Conservation (phyloP, 1,139 yeast species). For the Scheffersomyces segobiensis region DNA sequence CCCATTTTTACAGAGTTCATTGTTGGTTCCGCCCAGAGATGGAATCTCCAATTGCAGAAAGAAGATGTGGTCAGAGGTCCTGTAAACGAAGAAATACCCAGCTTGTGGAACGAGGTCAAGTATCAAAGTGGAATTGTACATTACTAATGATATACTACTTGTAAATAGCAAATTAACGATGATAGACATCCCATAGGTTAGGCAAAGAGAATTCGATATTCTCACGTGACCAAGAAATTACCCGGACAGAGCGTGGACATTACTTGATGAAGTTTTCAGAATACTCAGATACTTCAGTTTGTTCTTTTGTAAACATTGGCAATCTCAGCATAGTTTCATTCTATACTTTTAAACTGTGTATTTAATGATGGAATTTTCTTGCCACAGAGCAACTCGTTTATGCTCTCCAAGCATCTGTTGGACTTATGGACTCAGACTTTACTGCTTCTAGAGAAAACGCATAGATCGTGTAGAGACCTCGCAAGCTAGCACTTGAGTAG, state of each 20-base stretch:
- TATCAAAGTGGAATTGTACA: conserved; percentile 16
- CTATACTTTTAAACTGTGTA: conserved; percentile 31
- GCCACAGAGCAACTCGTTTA: conserved; percentile 31
- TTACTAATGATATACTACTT: background rate
- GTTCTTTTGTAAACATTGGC: conserved; percentile 21
- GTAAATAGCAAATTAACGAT: background rate
- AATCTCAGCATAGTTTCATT: conserved; percentile 52
- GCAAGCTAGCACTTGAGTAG: background rate
- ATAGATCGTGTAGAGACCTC: conserved; percentile 4
- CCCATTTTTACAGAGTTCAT: conserved; percentile 22
- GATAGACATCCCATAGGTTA: background rate
- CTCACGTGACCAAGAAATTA: background rate
- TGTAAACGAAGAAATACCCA: conserved; percentile 32
- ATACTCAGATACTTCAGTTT: background rate
- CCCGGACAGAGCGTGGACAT: background rate
- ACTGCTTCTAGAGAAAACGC: conserved; percentile 14
- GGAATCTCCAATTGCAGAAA: conserved; percentile 8
- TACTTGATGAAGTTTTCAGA: background rate
- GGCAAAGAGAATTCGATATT: background rate
- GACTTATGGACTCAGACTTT: conserved; percentile 14
- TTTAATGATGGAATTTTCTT: conserved; percentile 48
- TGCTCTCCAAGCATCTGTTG: conserved; percentile 12
- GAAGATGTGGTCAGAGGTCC: conserved; percentile 22
- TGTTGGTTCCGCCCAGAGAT: conserved; percentile 7
- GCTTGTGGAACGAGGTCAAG: conserved; percentile 35